phyloP scores from a whole-genome alignment of 2,329 filamentous ascomycete genomes.

The Neonectria faginata region DNA sequence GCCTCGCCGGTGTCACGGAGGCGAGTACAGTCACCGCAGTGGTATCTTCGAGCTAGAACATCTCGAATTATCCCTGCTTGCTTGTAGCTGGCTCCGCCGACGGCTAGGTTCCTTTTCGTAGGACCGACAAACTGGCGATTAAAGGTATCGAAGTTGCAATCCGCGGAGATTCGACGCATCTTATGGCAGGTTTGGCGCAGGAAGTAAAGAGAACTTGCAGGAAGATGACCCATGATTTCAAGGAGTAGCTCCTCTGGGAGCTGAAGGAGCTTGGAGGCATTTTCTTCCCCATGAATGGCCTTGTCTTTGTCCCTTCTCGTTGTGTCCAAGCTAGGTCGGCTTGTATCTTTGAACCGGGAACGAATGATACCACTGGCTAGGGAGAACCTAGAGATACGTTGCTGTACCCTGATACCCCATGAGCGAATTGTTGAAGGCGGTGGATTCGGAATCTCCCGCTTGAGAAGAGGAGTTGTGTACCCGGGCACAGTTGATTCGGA shows the following conservation, averaged over 20 bases:
- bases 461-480: neutral
- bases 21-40: no score
- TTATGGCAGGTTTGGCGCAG: no score
- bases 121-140: no score
- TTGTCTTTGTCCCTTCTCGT: neutral
- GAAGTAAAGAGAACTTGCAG: no score
- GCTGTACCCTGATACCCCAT: neutral
- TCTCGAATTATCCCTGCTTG: no score
- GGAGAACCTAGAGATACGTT: neutral
- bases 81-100: no score
- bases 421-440: neutral
- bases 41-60: no score
- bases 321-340: neutral
- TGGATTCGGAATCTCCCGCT: neutral
- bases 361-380: neutral
- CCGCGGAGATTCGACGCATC: no score
- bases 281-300: neutral
- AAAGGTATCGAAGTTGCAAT: no score
- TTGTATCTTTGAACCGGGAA: neutral
- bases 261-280: neutral
- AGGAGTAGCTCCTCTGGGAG: conserved; percentile 19
- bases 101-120: no score
- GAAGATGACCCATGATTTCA: conserved; percentile 11
- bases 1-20: neutral
- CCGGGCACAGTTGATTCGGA: neutral